Conservation (phyloP, 2,329 filamentous ascomycete genomes). For the Cladophialophora chaetospira region DNA sequence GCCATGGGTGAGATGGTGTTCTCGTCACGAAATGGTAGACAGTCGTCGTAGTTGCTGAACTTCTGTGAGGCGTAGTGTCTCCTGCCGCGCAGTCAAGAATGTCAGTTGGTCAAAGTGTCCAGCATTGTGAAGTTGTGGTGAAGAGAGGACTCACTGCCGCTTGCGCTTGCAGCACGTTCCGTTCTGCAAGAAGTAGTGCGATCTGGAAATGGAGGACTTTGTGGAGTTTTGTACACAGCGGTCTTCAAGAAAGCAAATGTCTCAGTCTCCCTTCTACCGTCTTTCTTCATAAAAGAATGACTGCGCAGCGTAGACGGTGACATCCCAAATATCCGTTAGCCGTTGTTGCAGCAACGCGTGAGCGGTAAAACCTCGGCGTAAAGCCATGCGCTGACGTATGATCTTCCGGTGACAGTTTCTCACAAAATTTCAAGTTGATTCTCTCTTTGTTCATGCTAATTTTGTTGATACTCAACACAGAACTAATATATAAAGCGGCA, state of each 20-base stretch:
- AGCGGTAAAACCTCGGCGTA: too few relatives aligned
- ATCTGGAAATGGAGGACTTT: not conserved
- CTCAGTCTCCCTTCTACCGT: not conserved
- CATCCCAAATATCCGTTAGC: too few relatives aligned
- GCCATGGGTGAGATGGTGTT: constrained; percentile 46
- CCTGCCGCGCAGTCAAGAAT: constrained; percentile 17
- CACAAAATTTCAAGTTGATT: too few relatives aligned
- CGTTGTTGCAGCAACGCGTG: too few relatives aligned
- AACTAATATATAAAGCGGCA: too few relatives aligned
- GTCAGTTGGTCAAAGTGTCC: constrained; percentile 27
- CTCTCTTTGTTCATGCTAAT: too few relatives aligned
- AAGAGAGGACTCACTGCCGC: not conserved
- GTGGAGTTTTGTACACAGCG: not conserved
- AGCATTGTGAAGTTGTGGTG: not conserved
- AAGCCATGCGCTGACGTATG: too few relatives aligned
- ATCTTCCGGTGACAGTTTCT: not conserved
- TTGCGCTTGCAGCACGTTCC: not conserved
- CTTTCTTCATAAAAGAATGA: too few relatives aligned
- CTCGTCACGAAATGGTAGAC: not conserved
- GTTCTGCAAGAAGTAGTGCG: not conserved
- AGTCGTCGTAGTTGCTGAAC: not conserved
- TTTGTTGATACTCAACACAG: too few relatives aligned
- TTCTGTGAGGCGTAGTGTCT: constrained; percentile 1
- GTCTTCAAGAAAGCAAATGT: not conserved
- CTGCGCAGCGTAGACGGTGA: too few relatives aligned